These are phyloP conservation scores for Ophiostoma piceae DNA, from an alignment of 2,329 filamentous ascomycete species.

Conservation along the genomic window DNA sequence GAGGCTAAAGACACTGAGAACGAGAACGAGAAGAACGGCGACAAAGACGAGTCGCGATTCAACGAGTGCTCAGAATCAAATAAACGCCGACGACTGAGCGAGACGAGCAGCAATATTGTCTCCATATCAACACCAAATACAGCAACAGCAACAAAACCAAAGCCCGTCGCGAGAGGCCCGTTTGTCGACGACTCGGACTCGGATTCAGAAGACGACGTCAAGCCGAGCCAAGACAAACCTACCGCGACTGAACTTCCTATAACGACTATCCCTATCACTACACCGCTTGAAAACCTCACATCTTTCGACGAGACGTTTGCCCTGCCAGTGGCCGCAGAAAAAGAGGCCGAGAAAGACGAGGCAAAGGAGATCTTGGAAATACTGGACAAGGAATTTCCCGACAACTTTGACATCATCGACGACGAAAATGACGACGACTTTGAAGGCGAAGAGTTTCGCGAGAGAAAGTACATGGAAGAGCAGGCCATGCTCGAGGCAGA, in stretches of 20 bases:
- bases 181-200: constrained; percentile 57
- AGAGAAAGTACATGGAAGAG: constrained; percentile 68
- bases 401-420: constrained; percentile 36
- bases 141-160: constrained; percentile 39
- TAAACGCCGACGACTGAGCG: constrained; percentile 19
- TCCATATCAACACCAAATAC: neutral
- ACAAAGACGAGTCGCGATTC: neutral
- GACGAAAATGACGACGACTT: constrained; percentile 45
- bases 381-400: constrained; percentile 46
- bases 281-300: neutral
- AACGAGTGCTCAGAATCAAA: constrained; percentile 17
- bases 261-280: neutral
- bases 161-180: constrained; percentile 41
- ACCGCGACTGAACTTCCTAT: neutral
- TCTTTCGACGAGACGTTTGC: constrained; percentile 23
- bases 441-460: constrained; percentile 45
- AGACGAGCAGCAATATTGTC: neutral
- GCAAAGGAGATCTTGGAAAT: constrained; percentile 31
- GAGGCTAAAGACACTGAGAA: too few species aligned
- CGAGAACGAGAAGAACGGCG: neutral
- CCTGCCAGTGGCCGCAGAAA: neutral
- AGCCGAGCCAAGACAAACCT: neutral
- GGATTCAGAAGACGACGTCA: constrained; percentile 18
- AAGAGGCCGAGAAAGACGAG: constrained; percentile 30
- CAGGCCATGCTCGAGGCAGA: constrained; percentile 63